Percentiles rank a stretch among this genome's conserved stretches.
phyloP scores from a whole-genome alignment of 805 yeast genomes.

The Blastobotrys americana region DNA sequence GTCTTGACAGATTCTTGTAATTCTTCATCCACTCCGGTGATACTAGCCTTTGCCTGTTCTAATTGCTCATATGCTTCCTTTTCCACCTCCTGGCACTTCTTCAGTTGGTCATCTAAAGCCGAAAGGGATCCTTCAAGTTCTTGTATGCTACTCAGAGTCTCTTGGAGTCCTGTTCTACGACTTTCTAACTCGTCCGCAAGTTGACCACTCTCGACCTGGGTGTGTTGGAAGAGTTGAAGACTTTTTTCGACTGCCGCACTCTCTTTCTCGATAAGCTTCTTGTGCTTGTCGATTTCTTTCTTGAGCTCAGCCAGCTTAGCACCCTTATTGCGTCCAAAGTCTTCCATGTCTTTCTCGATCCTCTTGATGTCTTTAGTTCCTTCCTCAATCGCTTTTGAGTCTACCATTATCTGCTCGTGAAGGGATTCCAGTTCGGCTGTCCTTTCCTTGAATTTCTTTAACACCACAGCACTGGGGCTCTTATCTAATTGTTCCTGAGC shows the following conservation, averaged over 20 bases:
- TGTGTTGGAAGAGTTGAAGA: conserved; percentile 51
- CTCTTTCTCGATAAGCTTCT: conserved; percentile 30
- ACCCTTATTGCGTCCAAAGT: conserved; percentile 73
- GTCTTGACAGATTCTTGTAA: conserved; percentile 42
- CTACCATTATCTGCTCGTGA: conserved; percentile 33
- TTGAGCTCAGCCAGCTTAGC: conserved; percentile 57
- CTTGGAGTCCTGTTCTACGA: conserved; percentile 38
- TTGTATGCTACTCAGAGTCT: conserved; percentile 30
- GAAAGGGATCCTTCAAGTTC: conserved; percentile 29
- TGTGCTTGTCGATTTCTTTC: conserved; percentile 35
- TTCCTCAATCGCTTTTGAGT: conserved; percentile 28
- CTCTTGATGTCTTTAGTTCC: conserved; percentile 40
- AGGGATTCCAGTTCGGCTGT: conserved; percentile 41
- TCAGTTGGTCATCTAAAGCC: conserved; percentile 29
- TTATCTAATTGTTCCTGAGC: conserved; percentile 21
- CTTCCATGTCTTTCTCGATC: conserved; percentile 72
- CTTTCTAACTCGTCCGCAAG: conserved; percentile 46
- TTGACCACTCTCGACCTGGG: conserved; percentile 68
- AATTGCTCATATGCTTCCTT: conserved; percentile 23
- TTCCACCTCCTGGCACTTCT: conserved; percentile 25
- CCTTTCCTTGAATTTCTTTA: conserved; percentile 32
- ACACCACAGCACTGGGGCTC: conserved; percentile 24
- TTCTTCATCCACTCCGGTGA: conserved; percentile 71
- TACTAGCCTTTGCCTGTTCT: conserved; percentile 50
- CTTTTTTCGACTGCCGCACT: conserved; percentile 40